Conservation (phyloP, 257 asterid genomes). For the Rubia yunnanensis region DNA sequence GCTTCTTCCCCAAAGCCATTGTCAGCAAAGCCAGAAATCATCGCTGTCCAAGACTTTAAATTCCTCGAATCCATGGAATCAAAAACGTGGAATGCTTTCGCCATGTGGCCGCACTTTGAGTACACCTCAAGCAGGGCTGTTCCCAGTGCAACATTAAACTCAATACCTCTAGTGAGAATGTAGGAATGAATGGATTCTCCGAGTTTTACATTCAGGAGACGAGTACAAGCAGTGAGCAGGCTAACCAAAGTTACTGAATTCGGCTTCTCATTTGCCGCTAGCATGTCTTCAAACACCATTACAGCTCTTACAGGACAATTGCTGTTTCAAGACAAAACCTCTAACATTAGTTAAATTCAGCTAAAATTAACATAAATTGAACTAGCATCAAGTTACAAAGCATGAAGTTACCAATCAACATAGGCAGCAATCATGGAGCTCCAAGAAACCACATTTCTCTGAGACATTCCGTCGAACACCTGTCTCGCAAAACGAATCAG, state of each 20-base stretch:
- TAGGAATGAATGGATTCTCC: conserved; percentile 53
- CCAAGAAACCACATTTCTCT: conserved; percentile 66
- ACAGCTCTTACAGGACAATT: conserved; percentile 38
- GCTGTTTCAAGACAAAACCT: conserved; percentile 28
- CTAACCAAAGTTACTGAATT: conserved; percentile 44
- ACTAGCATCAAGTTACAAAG: not conserved
- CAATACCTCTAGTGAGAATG: conserved; percentile 34
- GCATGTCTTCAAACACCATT: conserved; percentile 42
- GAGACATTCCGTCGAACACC: conserved; percentile 59
- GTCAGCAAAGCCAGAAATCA: conserved; percentile 61
- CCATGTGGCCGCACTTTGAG: conserved; percentile 46
- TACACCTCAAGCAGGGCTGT: conserved; percentile 65
- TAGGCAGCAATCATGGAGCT: conserved; percentile 68
- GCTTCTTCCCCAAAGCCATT: conserved; percentile 53
- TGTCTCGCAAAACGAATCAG: conserved; percentile 22
- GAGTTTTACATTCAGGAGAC: conserved; percentile 39
- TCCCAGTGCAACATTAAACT: conserved; percentile 39
- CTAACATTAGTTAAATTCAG: not conserved
- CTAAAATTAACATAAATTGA: not conserved
- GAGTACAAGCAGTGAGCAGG: conserved; percentile 58
- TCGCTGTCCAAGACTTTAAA: conserved; percentile 59
- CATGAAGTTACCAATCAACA: conserved; percentile 43
- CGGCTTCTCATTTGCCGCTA: conserved; percentile 33
- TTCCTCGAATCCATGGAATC: conserved; percentile 28
- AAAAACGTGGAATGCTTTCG: conserved; percentile 48